These are phyloP conservation scores for Rhexocercosporidium sp. DNA, from an alignment of 2,329 filamentous ascomycete species.

Conservation along the genomic window DNA sequence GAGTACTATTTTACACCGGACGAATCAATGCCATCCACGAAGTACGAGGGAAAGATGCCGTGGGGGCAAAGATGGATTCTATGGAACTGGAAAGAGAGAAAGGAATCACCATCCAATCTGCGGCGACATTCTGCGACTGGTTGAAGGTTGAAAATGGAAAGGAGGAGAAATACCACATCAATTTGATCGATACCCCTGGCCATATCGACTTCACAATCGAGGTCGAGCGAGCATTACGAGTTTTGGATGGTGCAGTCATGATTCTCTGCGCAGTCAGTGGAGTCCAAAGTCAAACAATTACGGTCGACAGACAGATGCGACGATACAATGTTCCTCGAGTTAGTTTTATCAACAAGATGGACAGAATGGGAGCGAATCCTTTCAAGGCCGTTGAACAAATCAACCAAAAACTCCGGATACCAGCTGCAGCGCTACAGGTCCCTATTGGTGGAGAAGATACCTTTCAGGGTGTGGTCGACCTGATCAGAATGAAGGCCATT, in stretches of 20 bases:
- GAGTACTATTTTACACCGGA: conserved; percentile 97
- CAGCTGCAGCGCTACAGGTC: conserved; percentile 91
- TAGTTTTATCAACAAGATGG: conserved; percentile 99
- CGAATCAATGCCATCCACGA: conserved; percentile 97
- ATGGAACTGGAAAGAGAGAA: conserved; percentile 99
- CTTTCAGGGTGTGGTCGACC: conserved; percentile 90
- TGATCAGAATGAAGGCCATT: conserved; percentile 89
- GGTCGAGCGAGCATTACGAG: conserved; percentile 91
- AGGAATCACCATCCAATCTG: conserved; percentile 98
- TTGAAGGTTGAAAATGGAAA: conserved; percentile 81
- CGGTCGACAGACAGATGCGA: conserved; percentile 98
- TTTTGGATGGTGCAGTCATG: conserved; percentile 97
- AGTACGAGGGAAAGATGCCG: conserved; percentile 90
- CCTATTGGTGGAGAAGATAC: conserved; percentile 92
- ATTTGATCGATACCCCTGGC: conserved; percentile 97
- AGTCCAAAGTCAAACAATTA: conserved; percentile 97
- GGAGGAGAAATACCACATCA: conserved; percentile 94
- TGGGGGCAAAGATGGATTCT: conserved; percentile 99
- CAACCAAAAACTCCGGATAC: conserved; percentile 92
- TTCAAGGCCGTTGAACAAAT: conserved; percentile 98
- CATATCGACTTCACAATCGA: conserved; percentile 99
- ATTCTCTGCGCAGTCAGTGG: conserved; percentile 97
- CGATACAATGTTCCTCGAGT: conserved; percentile 95
- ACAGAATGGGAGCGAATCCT: conserved; percentile 96
- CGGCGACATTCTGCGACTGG: conserved; percentile 98